These are phyloP conservation scores for Paramecium caudatum DNA, from an alignment of 73 alveolate genomes.

Conservation along the genomic window DNA sequence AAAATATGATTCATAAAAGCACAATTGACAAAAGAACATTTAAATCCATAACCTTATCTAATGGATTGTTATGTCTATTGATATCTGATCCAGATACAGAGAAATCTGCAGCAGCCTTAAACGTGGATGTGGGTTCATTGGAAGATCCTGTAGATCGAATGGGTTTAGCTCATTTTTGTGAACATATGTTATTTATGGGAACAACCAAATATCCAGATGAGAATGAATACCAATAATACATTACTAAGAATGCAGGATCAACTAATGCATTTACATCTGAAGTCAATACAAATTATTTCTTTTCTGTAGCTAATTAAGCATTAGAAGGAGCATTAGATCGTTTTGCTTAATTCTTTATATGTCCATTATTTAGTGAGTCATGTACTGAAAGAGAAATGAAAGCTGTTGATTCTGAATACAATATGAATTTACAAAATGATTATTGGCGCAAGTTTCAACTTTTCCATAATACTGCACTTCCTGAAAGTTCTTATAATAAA, in stretches of 20 bases:
- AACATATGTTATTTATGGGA: slow-evolving; percentile 99
- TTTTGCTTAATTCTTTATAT: slow-evolving; percentile 87
- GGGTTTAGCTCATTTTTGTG: slow-evolving; percentile 98
- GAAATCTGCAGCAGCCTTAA: slow-evolving; percentile 75
- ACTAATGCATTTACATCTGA: slow-evolving; percentile 91
- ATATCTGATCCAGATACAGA: slow-evolving; percentile 76
- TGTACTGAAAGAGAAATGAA: slow-evolving; percentile 90
- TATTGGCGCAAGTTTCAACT: slow-evolving; percentile 71
- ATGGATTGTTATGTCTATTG: slow-evolving; percentile 63
- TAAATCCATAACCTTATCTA: slow-evolving; percentile 52
- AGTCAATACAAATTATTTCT: slow-evolving; percentile 84
- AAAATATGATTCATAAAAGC: slow-evolving; percentile 47
- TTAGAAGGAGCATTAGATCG: slow-evolving; percentile 91
- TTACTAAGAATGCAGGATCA: slow-evolving; percentile 89
- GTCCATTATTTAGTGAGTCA: slow-evolving; percentile 83
- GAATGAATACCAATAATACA: slow-evolving; percentile 80
- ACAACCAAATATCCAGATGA: slow-evolving; percentile 94
- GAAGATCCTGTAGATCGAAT: slow-evolving; percentile 77
- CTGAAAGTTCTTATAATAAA: slow-evolving; percentile 77
- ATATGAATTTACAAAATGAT: slow-evolving; percentile 83
- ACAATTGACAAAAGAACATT: slow-evolving; percentile 59
- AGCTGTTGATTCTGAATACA: slow-evolving; percentile 89
- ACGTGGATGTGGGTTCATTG: slow-evolving; percentile 74
- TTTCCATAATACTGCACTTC: slow-evolving; percentile 69
- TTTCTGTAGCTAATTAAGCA: slow-evolving; percentile 83